A percentile compares a stretch with the other conserved stretches of the same genome.
Conservation (phyloP, 768 basidiomycete species). For the Auricularia sp. region DNA sequence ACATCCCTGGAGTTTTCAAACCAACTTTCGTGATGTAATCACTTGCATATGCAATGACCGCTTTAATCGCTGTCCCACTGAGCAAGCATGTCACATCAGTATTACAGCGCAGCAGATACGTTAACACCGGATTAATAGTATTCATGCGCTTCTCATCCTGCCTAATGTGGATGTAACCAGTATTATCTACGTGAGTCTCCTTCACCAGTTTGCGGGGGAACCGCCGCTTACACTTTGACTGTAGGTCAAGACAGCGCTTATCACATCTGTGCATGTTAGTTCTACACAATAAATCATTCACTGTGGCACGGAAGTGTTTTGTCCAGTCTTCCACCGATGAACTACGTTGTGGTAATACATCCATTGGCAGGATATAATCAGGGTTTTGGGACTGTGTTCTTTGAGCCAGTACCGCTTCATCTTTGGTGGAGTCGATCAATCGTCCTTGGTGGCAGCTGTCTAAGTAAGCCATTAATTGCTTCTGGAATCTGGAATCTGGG, state of each 20-base stretch:
- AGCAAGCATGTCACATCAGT: conserved; percentile 13
- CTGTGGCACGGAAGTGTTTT: conserved; percentile 9
- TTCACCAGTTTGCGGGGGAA: conserved; percentile 25
- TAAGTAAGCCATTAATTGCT: conserved; percentile 25
- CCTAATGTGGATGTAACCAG: conserved; percentile 21
- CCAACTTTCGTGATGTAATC: conserved; percentile 12
- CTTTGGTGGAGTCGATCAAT: conserved; percentile 17
- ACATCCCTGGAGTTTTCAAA: conserved; percentile 21
- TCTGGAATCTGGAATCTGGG: conserved; percentile 31
- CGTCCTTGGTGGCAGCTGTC: conserved; percentile 25
- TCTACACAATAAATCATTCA: conserved; percentile 21
- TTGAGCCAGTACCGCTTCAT: conserved; percentile 11
- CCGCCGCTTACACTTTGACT: conserved; percentile 23
- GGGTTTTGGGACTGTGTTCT: neutral
- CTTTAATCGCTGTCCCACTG: conserved; percentile 11
- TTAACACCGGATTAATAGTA: conserved; percentile 20
- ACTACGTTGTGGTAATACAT: too few species aligned
- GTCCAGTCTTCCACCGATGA: neutral
- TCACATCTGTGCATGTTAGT: conserved; percentile 25
- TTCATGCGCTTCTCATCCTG: conserved; percentile 29
- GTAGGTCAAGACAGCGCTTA: conserved; percentile 17
- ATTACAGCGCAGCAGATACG: conserved; percentile 21
- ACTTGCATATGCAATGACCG: conserved; percentile 11
- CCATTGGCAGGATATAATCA: too few species aligned
- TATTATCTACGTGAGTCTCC: conserved; percentile 22